These are phyloP conservation scores for Eleusine coracana DNA, from an alignment of 176 grass and related monocot genomes.

Conservation along the genomic window DNA sequence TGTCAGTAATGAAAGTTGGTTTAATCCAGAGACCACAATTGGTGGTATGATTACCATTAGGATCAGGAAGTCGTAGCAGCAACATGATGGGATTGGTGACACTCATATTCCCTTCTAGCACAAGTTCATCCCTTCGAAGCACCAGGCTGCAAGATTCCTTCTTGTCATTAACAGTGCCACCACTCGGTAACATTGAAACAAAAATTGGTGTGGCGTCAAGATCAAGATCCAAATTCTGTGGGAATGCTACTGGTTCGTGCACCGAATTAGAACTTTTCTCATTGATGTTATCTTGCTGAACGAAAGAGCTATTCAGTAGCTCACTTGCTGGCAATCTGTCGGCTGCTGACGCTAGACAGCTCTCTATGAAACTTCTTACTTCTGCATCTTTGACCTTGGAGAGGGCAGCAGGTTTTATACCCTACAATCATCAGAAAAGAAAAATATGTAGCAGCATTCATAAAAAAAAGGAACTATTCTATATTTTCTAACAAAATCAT, in stretches of 20 bases:
- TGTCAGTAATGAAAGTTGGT: neutral
- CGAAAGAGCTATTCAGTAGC: slow-evolving; percentile 52
- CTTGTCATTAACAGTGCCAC: neutral
- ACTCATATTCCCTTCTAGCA: slow-evolving; percentile 23
- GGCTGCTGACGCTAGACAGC: slow-evolving; percentile 46
- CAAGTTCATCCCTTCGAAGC: slow-evolving; percentile 18
- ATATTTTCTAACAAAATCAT: neutral
- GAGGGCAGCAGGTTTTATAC: slow-evolving; percentile 54
- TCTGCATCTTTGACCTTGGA: slow-evolving; percentile 57
- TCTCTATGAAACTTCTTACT: slow-evolving; percentile 62
- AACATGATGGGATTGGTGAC: neutral
- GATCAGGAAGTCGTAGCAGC: slow-evolving; percentile 10
- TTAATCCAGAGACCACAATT: neutral
- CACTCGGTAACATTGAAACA: neutral
- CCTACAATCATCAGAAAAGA: slow-evolving; percentile 15
- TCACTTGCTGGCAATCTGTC: slow-evolving; percentile 43
- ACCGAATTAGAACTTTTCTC: neutral
- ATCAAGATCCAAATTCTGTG: slow-evolving; percentile 7
- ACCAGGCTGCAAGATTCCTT: slow-evolving; percentile 30
- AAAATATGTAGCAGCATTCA: neutral
- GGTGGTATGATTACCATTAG: slow-evolving; percentile 9
- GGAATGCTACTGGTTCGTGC: slow-evolving; percentile 2
- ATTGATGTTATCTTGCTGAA: slow-evolving; percentile 30
- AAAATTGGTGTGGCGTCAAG: slow-evolving; percentile 3
- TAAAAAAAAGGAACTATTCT: neutral